A percentile compares a stretch with the other conserved stretches of the same genome.
Evolutionary conservation across 75 land plant genomes (phyloP).

Genomic region (Gnetum montanum): DNA sequence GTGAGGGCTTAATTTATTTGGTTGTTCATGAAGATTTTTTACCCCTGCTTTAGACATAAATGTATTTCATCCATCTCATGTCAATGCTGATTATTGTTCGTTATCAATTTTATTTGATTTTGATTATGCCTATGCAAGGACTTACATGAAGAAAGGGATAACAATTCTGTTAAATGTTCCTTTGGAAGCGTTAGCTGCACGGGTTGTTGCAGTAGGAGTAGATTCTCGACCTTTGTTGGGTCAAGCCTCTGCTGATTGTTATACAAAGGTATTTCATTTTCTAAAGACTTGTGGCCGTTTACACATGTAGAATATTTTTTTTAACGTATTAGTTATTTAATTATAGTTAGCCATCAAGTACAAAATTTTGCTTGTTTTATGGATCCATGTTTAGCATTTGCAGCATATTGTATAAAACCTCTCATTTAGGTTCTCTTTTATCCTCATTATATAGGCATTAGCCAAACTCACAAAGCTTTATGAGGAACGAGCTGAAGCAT

Average conservation of each 20-base stretch:
- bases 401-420: not conserved
- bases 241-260: conserved; percentile 42
- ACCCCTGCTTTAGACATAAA: not conserved
- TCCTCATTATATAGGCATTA: conserved; percentile 4
- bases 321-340: not conserved
- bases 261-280: conserved; percentile 25
- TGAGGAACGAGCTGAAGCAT: conserved; percentile 14
- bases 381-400: not conserved
- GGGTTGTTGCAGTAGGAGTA: conserved; percentile 75
- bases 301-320: too few relatives aligned
- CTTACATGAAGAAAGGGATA: conserved; percentile 70
- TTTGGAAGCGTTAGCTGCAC: conserved; percentile 74
- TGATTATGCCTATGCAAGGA: conserved; percentile 22
- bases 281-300: not conserved
- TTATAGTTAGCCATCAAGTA: not conserved
- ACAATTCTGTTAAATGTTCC: conserved; percentile 91
- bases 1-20: conserved; percentile 18
- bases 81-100: too few relatives aligned
- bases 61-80: too few relatives aligned
- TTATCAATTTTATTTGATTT: not conserved
- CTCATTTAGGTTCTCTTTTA: not conserved
- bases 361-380: not conserved
- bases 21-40: too few relatives aligned
- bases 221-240: conserved; percentile 74
- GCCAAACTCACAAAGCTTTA: conserved; percentile 11